Conservation (phyloP, 73 alveolate genomes). For the Stentor coeruleus region DNA sequence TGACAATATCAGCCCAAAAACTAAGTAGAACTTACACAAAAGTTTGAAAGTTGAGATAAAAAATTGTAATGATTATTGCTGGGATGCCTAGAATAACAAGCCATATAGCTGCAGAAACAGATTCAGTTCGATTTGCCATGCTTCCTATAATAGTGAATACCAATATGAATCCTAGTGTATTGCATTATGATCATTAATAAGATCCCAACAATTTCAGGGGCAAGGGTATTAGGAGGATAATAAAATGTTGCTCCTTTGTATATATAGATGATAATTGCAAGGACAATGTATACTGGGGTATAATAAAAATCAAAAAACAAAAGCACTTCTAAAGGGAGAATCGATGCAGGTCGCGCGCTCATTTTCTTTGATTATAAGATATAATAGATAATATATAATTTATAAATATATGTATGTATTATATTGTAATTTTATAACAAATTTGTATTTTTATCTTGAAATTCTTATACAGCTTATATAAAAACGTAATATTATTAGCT, state of each 20-base stretch:
- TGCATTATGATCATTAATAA: constrained; percentile 19
- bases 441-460: no score
- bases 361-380: not conserved
- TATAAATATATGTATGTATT: no score
- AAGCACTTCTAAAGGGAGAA: constrained; percentile 30
- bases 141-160: not conserved
- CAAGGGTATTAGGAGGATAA: constrained; percentile 32
- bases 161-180: constrained; percentile 24
- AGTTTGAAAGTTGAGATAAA: constrained; percentile 6
- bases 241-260: constrained; percentile 30
- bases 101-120: not conserved
- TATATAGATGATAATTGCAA: constrained; percentile 24
- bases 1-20: constrained; percentile 1
- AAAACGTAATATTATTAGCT: no score
- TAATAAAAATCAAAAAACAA: constrained; percentile 35
- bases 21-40: constrained; percentile 16
- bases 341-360: not conserved
- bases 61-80: not conserved
- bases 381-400: no score
- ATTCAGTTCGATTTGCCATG: constrained; percentile 11
- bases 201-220: constrained; percentile 29
- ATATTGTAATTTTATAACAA: no score
- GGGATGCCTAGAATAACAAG: not conserved
- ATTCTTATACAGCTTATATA: no score
- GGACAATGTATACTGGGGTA: constrained; percentile 26